Evolutionary conservation across 1,139 yeast species (phyloP).

Genomic region (Geotrichum cucujoidarum): DNA sequence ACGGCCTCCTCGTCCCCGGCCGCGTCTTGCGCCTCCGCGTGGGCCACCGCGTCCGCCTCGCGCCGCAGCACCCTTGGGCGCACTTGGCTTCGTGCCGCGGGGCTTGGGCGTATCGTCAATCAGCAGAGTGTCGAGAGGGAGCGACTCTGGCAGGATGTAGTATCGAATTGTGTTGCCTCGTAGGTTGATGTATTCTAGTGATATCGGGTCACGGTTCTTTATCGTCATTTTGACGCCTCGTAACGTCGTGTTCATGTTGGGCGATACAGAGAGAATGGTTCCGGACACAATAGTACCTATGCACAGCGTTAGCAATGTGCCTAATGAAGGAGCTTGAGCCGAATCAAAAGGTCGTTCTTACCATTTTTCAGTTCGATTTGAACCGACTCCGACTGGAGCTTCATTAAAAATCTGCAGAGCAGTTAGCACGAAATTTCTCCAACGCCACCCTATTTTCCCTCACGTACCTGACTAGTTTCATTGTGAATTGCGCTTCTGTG

Average conservation of each 20-base stretch:
- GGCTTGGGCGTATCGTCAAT: slow-evolving; percentile 53
- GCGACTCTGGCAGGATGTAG: slow-evolving; percentile 78
- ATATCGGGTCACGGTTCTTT: slow-evolving; percentile 65
- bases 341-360: slow-evolving; percentile 18
- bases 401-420: slow-evolving; percentile 66
- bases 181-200: slow-evolving; percentile 73
- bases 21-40: slow-evolving; percentile 22
- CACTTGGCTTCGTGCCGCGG: slow-evolving; percentile 27
- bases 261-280: slow-evolving; percentile 73
- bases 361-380: slow-evolving; percentile 94
- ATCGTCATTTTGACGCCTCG: slow-evolving; percentile 76
- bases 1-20: slow-evolving; percentile 24
- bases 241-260: slow-evolving; percentile 86
- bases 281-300: slow-evolving; percentile 60
- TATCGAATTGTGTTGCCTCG: slow-evolving; percentile 90
- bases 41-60: slow-evolving; percentile 34
- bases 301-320: not conserved
- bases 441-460: not conserved
- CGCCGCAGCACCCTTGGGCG: slow-evolving; percentile 29
- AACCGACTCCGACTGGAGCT: slow-evolving; percentile 78
- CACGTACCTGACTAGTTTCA: slow-evolving; percentile 51
- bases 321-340: slow-evolving; percentile 5
- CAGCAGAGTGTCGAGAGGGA: slow-evolving; percentile 73
- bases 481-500: slow-evolving; percentile 32
- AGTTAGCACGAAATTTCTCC: not conserved